Evolutionary conservation across 1,284 basidiomycete genomes (phyloP).

Genomic region (Schizophyllum amplum): DNA sequence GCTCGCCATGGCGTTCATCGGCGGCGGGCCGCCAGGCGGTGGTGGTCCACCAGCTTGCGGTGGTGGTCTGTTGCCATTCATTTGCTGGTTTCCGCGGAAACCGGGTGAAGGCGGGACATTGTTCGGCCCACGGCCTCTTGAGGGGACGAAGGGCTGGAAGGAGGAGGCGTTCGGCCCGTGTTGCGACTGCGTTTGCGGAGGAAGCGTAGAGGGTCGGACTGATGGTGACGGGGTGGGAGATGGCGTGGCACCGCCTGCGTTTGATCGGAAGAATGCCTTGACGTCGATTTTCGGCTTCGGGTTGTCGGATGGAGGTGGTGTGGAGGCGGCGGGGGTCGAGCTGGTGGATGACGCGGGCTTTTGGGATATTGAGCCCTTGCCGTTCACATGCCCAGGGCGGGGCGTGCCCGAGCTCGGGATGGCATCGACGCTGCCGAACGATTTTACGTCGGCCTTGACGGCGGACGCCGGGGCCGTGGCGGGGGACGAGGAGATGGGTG

Average conservation of each 20-base stretch:
- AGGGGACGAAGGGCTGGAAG: conserved; percentile 30
- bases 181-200: conserved; percentile 21
- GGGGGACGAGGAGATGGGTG: conserved; percentile 64
- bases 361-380: conserved; percentile 36
- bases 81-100: conserved; percentile 45
- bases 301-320: conserved; percentile 24
- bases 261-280: conserved; percentile 56
- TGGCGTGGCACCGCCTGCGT: conserved; percentile 35
- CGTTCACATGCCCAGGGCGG: conserved; percentile 36
- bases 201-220: conserved; percentile 25
- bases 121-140: conserved; percentile 31
- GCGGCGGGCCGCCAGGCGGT: conserved; percentile 36
- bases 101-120: conserved; percentile 55
- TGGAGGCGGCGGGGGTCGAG: conserved; percentile 23
- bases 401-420: conserved; percentile 19
- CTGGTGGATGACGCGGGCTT: conserved; percentile 24
- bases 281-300: conserved; percentile 50
- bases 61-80: conserved; percentile 53
- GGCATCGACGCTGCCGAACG: conserved; percentile 70
- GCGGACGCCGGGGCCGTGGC: conserved; percentile 42
- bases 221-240: conserved; percentile 30
- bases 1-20: conserved; percentile 49
- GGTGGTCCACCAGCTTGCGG: conserved; percentile 46
- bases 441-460: conserved; percentile 67
- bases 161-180: conserved; percentile 28